Conservation (phyloP, 305 asterid genomes). For the Nicotiana rustica region DNA sequence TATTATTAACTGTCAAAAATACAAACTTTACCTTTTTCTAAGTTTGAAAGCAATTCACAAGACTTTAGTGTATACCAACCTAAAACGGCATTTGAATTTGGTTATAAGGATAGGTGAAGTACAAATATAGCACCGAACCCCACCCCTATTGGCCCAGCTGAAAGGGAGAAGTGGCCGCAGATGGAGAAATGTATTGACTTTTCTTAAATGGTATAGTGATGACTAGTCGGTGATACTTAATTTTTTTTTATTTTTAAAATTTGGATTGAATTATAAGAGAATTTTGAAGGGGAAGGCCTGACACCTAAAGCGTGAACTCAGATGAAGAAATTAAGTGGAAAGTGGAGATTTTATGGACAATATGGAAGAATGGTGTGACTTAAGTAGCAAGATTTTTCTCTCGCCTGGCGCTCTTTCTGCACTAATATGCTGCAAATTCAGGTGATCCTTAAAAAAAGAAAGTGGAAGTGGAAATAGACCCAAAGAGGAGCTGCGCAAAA, state of each 20-base stretch:
- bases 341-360: background rate
- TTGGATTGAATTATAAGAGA: background rate
- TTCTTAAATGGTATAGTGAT: background rate
- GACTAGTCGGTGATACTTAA: background rate
- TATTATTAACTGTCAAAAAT: background rate
- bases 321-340: background rate
- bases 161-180: background rate
- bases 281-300: background rate
- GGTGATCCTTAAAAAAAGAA: background rate
- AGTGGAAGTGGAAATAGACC: background rate
- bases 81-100: conserved; percentile 9
- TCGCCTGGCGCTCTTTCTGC: background rate
- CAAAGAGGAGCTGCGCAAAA: background rate
- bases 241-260: too few species aligned
- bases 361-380: background rate
- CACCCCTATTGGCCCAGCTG: background rate
- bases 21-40: conserved; percentile 11
- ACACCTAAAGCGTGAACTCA: background rate
- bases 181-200: conserved; percentile 27
- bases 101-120: background rate
- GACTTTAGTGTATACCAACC: background rate
- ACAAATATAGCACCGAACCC: background rate
- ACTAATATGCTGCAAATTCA: background rate
- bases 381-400: background rate
- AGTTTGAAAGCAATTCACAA: background rate